Conservation (phyloP, 805 yeast species). For the Teunomyces barrocoloradensis region DNA sequence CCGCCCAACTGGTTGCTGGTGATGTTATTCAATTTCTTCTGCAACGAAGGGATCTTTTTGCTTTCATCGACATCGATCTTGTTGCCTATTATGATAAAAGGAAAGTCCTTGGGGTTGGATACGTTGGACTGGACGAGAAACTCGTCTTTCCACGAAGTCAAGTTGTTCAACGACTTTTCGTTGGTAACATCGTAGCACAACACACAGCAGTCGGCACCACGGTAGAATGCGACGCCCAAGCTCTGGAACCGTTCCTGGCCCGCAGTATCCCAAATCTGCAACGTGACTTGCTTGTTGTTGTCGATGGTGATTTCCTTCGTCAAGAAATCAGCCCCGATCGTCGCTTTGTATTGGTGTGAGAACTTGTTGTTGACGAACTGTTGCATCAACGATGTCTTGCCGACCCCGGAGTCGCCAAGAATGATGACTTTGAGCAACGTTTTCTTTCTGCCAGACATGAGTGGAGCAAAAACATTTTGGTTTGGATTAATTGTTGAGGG, state of each 20-base stretch:
- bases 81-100: constrained; percentile 92
- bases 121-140: constrained; percentile 92
- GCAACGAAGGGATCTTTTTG: constrained; percentile 65
- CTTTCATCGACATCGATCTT: constrained; percentile 93
- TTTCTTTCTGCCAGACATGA: constrained; percentile 65
- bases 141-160: constrained; percentile 93
- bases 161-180: constrained; percentile 85
- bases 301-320: constrained; percentile 89
- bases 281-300: constrained; percentile 67
- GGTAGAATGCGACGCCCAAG: constrained; percentile 92
- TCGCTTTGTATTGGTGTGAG: constrained; percentile 93
- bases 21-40: constrained; percentile 49
- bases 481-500: neutral
- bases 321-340: constrained; percentile 95
- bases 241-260: constrained; percentile 98
- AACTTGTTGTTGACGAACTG: constrained; percentile 94
- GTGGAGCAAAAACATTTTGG: neutral
- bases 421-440: constrained; percentile 83
- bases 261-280: constrained; percentile 98
- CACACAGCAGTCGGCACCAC: constrained; percentile 98
- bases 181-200: constrained; percentile 94
- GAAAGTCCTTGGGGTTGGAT: constrained; percentile 90
- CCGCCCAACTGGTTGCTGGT: constrained; percentile 56
- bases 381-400: constrained; percentile 95
- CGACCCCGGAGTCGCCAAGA: constrained; percentile 96